phyloP scores from a whole-genome alignment of 345 rosid genomes.

The Hypericum perforatum region DNA sequence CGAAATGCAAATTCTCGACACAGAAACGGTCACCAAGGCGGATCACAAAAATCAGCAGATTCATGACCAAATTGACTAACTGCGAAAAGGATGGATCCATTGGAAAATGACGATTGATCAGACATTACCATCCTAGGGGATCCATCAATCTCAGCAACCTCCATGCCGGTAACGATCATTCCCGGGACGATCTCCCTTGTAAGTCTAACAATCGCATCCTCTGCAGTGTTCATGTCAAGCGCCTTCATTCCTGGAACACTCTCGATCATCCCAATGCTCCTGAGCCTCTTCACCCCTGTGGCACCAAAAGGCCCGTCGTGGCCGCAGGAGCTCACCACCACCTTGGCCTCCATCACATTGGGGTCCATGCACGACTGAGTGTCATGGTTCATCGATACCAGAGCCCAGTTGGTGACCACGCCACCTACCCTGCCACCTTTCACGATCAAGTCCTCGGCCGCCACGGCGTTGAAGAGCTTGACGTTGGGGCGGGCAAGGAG shows the following conservation, averaged over 20 bases:
- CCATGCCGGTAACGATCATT: slow-evolving; percentile 92
- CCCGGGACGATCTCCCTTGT: slow-evolving; percentile 86
- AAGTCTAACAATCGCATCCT: slow-evolving; percentile 79
- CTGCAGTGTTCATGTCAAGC: slow-evolving; percentile 78
- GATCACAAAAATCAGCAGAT: too few relatives aligned
- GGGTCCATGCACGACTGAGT: slow-evolving; percentile 97
- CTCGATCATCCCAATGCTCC: slow-evolving; percentile 80
- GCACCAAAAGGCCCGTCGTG: slow-evolving; percentile 96
- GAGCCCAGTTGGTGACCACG: slow-evolving; percentile 94
- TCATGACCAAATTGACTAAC: too few relatives aligned
- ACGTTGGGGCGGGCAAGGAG: slow-evolving; percentile 85
- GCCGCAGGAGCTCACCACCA: slow-evolving; percentile 92
- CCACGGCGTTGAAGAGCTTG: slow-evolving; percentile 94
- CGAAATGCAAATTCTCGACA: neutral
- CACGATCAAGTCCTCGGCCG: slow-evolving; percentile 85
- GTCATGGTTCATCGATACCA: slow-evolving; percentile 89
- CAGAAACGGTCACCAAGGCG: too few relatives aligned
- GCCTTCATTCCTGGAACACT: slow-evolving; percentile 90
- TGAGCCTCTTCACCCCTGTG: slow-evolving; percentile 84
- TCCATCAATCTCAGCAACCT: slow-evolving; percentile 95
- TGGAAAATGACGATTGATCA: too few relatives aligned
- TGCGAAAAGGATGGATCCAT: too few relatives aligned
- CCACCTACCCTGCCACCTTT: slow-evolving; percentile 62
- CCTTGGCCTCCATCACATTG: slow-evolving; percentile 94
- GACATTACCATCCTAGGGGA: slow-evolving; percentile 76